Conservation (phyloP, 1,139 yeast genomes). For the Pichia terricola region DNA sequence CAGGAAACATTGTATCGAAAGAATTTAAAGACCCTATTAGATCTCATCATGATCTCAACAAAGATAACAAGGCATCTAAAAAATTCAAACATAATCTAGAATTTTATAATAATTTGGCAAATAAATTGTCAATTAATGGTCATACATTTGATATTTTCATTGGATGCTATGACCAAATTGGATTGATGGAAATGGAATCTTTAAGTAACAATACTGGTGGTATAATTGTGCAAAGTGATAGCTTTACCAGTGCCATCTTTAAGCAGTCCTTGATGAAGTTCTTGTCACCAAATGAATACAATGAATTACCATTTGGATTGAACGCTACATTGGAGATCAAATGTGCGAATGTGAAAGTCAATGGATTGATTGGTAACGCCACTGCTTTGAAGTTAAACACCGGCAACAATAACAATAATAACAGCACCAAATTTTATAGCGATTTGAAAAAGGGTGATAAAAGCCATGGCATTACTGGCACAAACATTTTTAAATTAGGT, state of each 20-base stretch:
- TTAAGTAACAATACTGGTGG: slow-evolving; percentile 55
- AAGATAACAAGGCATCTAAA: slow-evolving; percentile 28
- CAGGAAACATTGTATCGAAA: slow-evolving; percentile 42
- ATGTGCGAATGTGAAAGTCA: slow-evolving; percentile 39
- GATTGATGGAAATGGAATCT: slow-evolving; percentile 55
- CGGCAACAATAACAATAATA: slow-evolving; percentile 12
- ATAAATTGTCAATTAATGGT: slow-evolving; percentile 38
- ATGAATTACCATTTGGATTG: slow-evolving; percentile 39
- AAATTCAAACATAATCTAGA: slow-evolving; percentile 28
- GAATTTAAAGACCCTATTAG: slow-evolving; percentile 45
- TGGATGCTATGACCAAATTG: slow-evolving; percentile 62
- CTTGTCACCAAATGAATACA: slow-evolving; percentile 30
- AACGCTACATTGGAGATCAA: slow-evolving; percentile 53
- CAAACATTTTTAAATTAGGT: slow-evolving; percentile 56
- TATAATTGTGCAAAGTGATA: slow-evolving; percentile 50
- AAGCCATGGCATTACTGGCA: slow-evolving; percentile 41
- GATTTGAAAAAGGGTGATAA: slow-evolving; percentile 14
- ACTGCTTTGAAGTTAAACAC: slow-evolving; percentile 23
- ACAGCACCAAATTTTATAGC: slow-evolving; percentile 1
- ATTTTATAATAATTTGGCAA: slow-evolving; percentile 34
- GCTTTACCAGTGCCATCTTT: slow-evolving; percentile 56
- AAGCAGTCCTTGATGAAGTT: slow-evolving; percentile 52
- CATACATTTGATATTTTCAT: slow-evolving; percentile 48
- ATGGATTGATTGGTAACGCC: slow-evolving; percentile 55
- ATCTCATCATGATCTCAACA: slow-evolving; percentile 46